Base-by-base conservation (phyloP, 768 basidiomycete species). In the Chalciporus pseudorubinellus region DNA sequence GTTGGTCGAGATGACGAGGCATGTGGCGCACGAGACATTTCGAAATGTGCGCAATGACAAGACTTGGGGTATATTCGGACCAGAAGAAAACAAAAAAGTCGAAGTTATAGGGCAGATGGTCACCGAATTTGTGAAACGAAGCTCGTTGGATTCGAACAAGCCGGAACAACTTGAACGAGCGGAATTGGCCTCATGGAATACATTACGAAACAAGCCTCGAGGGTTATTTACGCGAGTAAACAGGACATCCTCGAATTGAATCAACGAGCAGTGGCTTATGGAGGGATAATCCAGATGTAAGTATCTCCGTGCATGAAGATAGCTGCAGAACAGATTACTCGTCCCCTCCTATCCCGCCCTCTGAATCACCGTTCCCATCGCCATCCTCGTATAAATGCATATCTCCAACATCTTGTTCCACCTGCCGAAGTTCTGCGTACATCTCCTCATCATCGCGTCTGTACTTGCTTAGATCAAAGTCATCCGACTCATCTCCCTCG, bases 391-490 rank as follows among this genome's bases (percentile, higher is more conserved):
- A 56, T 48, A 68, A 20, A 47, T 48, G 56, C 39, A 65, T 26
- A 34, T 56, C 18, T 45, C 19, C 29, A 42, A 61, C 14, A 3
- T 21, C 54, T 34, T 56, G 53, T 13, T 62, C 68, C 44, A 53
- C 45, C 41, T 52, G 45, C 41, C 64, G 59, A 42, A 66, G 41
- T 29, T 68, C 66, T 7, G 62, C 53, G 39, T 68, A 66, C 20
- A 57, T 48, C 12, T 68, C 64, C 49, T 67, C 67, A 18, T 66
- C 65, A 33, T 67, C 60, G 36, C 65, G 75, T 58, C 85, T 77
- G 69, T 87, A 89, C 58, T 78, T 75, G 22, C 70, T 60, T 39
- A 85, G 69, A 69, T 85, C 83, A 72, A 82, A 84, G 31, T 71
- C 69, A 43, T 83, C 83, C 19, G 70, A 70, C 19, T 22, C 68